These are phyloP conservation scores for Pisolithus orientalis DNA, from an alignment of 768 basidiomycete species.

Conservation along the genomic window DNA sequence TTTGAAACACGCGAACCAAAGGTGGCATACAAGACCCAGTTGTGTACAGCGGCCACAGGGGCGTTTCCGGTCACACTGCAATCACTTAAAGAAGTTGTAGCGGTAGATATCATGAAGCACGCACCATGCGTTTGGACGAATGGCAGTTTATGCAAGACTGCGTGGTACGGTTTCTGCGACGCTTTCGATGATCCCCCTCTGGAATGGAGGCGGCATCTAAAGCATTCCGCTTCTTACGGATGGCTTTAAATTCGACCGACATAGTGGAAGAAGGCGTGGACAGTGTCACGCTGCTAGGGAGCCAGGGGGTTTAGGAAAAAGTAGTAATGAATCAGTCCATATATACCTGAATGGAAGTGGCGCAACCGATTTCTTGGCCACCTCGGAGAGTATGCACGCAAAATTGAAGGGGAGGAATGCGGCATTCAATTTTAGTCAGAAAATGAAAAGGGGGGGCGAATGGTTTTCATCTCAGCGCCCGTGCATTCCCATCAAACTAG, in stretches of 20 bases:
- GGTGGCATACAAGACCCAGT: slow-evolving; percentile 31
- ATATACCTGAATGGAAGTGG: too few relatives aligned
- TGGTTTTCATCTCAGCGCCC: too few relatives aligned
- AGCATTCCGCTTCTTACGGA: slow-evolving; percentile 27
- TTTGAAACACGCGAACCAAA: slow-evolving; percentile 21
- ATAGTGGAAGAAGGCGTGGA: slow-evolving; percentile 11
- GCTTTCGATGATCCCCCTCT: slow-evolving; percentile 51
- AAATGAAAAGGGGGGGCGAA: too few relatives aligned
- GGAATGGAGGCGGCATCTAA: slow-evolving; percentile 24
- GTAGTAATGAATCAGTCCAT: too few relatives aligned
- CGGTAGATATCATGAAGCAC: slow-evolving; percentile 1
- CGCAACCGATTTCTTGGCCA: too few relatives aligned
- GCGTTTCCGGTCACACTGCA: slow-evolving; percentile 42
- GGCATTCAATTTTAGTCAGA: too few relatives aligned
- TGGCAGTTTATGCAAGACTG: slow-evolving; percentile 73
- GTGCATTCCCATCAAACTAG: too few relatives aligned
- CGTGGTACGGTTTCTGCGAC: slow-evolving; percentile 66
- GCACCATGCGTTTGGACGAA: slow-evolving; percentile 67
- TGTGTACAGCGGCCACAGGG: slow-evolving; percentile 42
- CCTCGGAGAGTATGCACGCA: too few relatives aligned
- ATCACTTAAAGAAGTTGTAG: neutral
- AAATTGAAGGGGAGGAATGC: too few relatives aligned
- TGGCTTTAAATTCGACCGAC: slow-evolving; percentile 20
- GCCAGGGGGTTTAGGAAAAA: neutral
- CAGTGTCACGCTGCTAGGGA: neutral